Evolutionary conservation across 202 grass and related monocot genomes (phyloP).

Genomic region (Sporobolus alterniflorus): DNA sequence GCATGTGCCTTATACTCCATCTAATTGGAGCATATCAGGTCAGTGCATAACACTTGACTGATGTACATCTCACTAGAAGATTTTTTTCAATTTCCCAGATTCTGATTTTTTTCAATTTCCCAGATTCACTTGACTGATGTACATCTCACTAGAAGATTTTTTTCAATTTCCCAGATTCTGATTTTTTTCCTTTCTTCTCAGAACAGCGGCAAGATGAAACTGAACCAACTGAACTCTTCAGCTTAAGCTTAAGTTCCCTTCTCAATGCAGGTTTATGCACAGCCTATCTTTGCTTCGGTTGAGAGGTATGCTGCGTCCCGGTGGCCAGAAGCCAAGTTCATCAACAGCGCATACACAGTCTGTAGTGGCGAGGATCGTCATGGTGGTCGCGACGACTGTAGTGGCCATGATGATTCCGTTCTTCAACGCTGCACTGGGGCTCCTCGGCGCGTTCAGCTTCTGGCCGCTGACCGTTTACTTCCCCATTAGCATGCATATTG

Average conservation of each 20-base stretch:
- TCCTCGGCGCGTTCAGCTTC: slow-evolving; percentile 85
- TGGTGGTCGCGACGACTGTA: slow-evolving; percentile 58
- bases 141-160: neutral
- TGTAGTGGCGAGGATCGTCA: slow-evolving; percentile 51
- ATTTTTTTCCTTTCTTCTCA: too few species aligned
- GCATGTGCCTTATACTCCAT: slow-evolving; percentile 84
- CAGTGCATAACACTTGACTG: neutral
- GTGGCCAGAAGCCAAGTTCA: slow-evolving; percentile 86
- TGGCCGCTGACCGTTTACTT: slow-evolving; percentile 88
- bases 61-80: neutral
- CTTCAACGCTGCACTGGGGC: slow-evolving; percentile 75
- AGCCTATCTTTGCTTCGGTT: slow-evolving; percentile 70
- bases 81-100: neutral
- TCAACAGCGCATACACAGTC: slow-evolving; percentile 61
- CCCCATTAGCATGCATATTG: slow-evolving; percentile 84
- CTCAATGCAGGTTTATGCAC: slow-evolving; percentile 65
- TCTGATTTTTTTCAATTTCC: too few species aligned
- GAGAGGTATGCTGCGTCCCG: slow-evolving; percentile 51
- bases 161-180: neutral
- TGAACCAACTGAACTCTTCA: neutral
- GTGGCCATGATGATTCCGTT: slow-evolving; percentile 86
- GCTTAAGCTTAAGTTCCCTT: neutral
- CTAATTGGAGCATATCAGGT: slow-evolving; percentile 96
- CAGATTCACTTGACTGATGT: neutral
- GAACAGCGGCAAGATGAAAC: neutral